A percentile compares a stretch with the other conserved stretches of the same genome.
Conservation (phyloP, 768 basidiomycete species). For the Hygrophorus pudorinus region DNA sequence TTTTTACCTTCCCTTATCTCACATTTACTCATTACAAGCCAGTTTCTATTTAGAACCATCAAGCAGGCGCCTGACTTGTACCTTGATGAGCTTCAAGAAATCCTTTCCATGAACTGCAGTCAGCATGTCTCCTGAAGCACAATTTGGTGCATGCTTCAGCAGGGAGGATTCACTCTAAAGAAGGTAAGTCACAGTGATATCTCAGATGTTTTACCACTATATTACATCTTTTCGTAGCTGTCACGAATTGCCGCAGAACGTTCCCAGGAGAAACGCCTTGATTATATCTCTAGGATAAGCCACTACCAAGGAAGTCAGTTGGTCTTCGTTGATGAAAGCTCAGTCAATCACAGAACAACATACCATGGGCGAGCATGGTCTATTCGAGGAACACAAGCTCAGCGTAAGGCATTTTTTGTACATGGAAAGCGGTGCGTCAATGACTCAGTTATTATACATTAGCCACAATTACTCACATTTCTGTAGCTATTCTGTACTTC, state of each 20-base stretch:
- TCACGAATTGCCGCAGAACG: constrained; percentile 13
- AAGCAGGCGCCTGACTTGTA: constrained; percentile 8
- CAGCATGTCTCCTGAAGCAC: constrained; percentile 8
- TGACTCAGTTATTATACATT: constrained; percentile 9
- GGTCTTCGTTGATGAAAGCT: constrained; percentile 23
- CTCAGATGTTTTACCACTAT: not conserved
- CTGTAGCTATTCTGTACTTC: constrained; percentile 22
- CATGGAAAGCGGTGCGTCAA: constrained; percentile 14
- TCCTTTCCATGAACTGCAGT: constrained; percentile 9
- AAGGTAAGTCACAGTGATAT: constrained; percentile 7
- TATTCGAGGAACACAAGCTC: constrained; percentile 13
- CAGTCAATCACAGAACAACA: constrained; percentile 16
- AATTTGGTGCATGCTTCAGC: constrained; percentile 12
- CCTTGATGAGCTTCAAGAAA: constrained; percentile 12
- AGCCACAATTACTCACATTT: constrained; percentile 2
- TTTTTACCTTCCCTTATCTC: not conserved
- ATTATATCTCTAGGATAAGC: constrained; percentile 10
- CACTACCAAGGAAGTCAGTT: constrained; percentile 14
- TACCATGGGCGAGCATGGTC: constrained; percentile 18
- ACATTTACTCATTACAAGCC: not conserved
- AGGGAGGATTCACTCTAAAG: constrained; percentile 11
- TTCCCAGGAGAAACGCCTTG: constrained; percentile 8
- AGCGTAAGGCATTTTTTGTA: constrained; percentile 16
- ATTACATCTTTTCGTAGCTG: constrained; percentile 7
- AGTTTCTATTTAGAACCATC: not conserved